These are phyloP conservation scores for Penicillium sp. DNA, from an alignment of 2,329 filamentous ascomycete species.

Conservation along the genomic window DNA sequence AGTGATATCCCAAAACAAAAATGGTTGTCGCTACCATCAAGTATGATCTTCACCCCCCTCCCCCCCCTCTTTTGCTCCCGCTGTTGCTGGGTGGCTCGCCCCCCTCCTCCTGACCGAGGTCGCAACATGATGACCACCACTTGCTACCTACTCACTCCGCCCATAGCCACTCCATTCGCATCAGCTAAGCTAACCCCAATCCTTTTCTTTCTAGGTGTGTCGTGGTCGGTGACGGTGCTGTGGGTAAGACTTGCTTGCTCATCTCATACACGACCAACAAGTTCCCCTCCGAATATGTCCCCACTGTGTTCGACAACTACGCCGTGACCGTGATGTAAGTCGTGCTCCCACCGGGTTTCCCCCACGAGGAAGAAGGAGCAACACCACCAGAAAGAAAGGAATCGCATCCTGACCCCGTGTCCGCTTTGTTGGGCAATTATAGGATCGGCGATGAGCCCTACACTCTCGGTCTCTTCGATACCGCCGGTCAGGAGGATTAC, in stretches of 20 bases:
- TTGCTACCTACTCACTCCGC: no score
- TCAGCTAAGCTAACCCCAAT: slow-evolving; percentile 23
- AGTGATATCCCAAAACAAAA: slow-evolving; percentile 30
- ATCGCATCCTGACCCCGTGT: slow-evolving; percentile 14
- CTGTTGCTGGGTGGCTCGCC: slow-evolving; percentile 15
- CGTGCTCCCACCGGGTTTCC: slow-evolving; percentile 8
- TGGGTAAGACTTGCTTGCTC: slow-evolving; percentile 97
- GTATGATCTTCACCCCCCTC: slow-evolving; percentile 50
- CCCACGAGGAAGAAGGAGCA: not conserved
- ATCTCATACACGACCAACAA: slow-evolving; percentile 99
- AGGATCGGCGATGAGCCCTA: slow-evolving; percentile 99
- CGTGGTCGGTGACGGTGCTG: slow-evolving; percentile 98
- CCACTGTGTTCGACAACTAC: slow-evolving; percentile 99
- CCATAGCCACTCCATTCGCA: not conserved
- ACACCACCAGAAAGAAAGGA: slow-evolving; percentile 1
- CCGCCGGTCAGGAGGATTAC: slow-evolving; percentile 98
- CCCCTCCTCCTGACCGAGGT: slow-evolving; percentile 2
- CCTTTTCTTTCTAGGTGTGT: slow-evolving; percentile 75
- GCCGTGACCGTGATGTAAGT: slow-evolving; percentile 99
- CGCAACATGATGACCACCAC: not conserved
- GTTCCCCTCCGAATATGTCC: slow-evolving; percentile 99
- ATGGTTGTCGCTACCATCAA: slow-evolving; percentile 71
- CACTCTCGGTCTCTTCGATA: slow-evolving; percentile 96
- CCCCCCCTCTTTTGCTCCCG: slow-evolving; percentile 20
- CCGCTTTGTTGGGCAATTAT: slow-evolving; percentile 1